phyloP scores from a whole-genome alignment of 2,329 filamentous ascomycete genomes.

The Aspergillus costaricaensis region DNA sequence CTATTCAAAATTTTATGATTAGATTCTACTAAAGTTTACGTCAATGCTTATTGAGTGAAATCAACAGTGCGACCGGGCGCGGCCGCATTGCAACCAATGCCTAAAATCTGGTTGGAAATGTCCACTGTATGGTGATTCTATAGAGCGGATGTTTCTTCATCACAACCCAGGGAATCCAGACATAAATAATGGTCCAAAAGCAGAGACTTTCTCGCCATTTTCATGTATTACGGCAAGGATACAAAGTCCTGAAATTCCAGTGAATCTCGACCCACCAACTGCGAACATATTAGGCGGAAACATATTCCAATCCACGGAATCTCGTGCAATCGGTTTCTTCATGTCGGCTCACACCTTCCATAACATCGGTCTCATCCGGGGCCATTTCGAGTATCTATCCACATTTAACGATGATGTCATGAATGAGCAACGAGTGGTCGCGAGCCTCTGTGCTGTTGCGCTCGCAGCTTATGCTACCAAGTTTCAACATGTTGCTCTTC shows the following conservation, averaged over 20 bases:
- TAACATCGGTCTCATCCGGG: constrained; percentile 12
- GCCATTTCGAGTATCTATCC: constrained; percentile 18
- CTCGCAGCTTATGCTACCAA: constrained; percentile 16
- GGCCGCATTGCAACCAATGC: constrained; percentile 16
- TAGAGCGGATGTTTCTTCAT: constrained; percentile 20
- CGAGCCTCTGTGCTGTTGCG: constrained; percentile 15
- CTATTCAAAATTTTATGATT: no score
- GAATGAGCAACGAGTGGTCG: neutral
- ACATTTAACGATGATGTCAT: neutral
- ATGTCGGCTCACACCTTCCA: constrained; percentile 15
- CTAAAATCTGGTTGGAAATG: constrained; percentile 17
- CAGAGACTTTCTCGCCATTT: rapidly evolving
- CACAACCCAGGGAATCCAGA: neutral
- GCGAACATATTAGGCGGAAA: neutral
- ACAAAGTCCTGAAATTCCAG: neutral
- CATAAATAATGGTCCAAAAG: neutral
- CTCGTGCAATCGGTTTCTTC: constrained; percentile 15
- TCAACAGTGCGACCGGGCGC: constrained; percentile 16
- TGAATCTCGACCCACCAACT: neutral
- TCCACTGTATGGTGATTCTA: constrained; percentile 19
- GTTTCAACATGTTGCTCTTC: constrained; percentile 5
- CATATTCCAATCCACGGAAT: neutral
- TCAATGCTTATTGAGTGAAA: no score
- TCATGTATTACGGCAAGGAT: no score
- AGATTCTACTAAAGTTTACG: no score